Conservation (phyloP, 257 asterid species). For the Solanum ahanhuiri region DNA sequence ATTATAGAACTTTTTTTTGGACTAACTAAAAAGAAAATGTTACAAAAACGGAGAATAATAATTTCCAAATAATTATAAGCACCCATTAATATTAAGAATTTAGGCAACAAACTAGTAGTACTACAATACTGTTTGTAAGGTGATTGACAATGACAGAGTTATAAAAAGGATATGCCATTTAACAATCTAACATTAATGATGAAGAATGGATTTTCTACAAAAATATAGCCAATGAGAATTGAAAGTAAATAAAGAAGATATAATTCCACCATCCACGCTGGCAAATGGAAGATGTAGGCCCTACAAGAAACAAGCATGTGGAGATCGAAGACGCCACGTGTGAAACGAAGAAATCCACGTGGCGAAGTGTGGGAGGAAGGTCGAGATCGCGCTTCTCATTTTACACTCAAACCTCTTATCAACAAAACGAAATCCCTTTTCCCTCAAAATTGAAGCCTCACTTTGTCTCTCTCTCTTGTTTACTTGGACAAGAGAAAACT, state of each 20-base stretch:
- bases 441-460: neutral
- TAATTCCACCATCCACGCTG: slow-evolving; percentile 17
- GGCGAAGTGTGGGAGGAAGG: slow-evolving; percentile 41
- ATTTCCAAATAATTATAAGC: neutral
- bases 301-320: slow-evolving; percentile 12
- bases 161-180: neutral
- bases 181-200: neutral
- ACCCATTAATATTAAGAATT: neutral
- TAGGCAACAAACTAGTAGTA: neutral
- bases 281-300: slow-evolving; percentile 1
- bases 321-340: slow-evolving; percentile 35
- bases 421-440: slow-evolving; percentile 11
- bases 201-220: neutral
- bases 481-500: neutral
- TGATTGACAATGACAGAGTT: neutral
- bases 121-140: neutral
- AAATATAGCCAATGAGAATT: neutral
- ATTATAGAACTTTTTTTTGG: too few species aligned
- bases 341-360: slow-evolving; percentile 30
- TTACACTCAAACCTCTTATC: slow-evolving; percentile 48
- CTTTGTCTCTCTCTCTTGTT: neutral
- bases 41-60: too few species aligned
- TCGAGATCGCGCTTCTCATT: slow-evolving; percentile 47
- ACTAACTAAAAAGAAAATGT: neutral
- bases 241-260: slow-evolving; percentile 12